A percentile compares a stretch with the other conserved stretches of the same genome.
phyloP scores from a whole-genome alignment of 75 land plant genomes.

The Gnetum montanum region DNA sequence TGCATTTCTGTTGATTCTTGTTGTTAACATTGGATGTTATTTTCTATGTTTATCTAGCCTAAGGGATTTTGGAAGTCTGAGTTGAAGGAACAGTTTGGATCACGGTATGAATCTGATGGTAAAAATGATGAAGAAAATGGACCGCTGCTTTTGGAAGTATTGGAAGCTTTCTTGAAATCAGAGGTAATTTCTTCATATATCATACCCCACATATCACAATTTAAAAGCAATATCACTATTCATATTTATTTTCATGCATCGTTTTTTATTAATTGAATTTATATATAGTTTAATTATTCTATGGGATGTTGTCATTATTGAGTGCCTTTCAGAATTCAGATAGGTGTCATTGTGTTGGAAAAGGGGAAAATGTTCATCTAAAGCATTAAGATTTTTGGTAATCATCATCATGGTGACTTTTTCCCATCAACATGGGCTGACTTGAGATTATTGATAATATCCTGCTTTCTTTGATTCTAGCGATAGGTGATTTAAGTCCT shows the following conservation, averaged over 20 bases:
- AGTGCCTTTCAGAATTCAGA: neutral
- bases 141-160: constrained; percentile 76
- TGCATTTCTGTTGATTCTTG: too few relatives aligned
- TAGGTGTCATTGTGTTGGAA: too few relatives aligned
- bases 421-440: too few relatives aligned
- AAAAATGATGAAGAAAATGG: constrained; percentile 49
- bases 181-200: constrained; percentile 49
- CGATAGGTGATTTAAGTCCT: too few relatives aligned
- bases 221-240: neutral
- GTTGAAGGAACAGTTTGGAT: constrained; percentile 62
- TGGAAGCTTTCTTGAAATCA: constrained; percentile 76
- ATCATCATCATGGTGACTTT: too few relatives aligned
- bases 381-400: too few relatives aligned
- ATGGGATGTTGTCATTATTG: neutral
- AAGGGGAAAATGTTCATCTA: too few relatives aligned
- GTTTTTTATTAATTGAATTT: neutral
- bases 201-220: neutral
- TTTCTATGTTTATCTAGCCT: constrained; percentile 39
- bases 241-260: neutral
- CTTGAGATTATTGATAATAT: too few relatives aligned
- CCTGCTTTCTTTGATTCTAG: too few relatives aligned
- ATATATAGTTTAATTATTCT: neutral
- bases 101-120: constrained; percentile 45
- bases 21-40: too few relatives aligned
- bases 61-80: constrained; percentile 88